phyloP scores from a whole-genome alignment of 2,329 filamentous ascomycete genomes.

The Colletotrichum gloeosporioides region DNA sequence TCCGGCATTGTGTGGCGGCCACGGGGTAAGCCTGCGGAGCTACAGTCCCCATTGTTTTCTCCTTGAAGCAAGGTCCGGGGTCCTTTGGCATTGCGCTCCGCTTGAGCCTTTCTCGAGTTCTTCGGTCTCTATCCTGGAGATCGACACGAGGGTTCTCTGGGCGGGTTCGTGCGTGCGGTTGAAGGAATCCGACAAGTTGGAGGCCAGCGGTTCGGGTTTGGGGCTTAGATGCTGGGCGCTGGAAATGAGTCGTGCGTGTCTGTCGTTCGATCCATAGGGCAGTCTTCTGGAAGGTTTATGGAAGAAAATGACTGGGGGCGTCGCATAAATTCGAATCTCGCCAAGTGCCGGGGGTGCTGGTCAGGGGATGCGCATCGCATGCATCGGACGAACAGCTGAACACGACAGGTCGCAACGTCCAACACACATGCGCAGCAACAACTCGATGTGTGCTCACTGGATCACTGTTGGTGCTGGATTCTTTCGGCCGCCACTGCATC shows the following conservation, averaged over 20 bases:
- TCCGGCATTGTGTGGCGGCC: slow-evolving; percentile 1
- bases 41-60: background rate
- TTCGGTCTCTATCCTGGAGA: background rate
- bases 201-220: background rate
- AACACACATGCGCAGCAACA: background rate
- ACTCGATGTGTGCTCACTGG: background rate
- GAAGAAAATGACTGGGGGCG: background rate
- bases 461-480: background rate
- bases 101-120: background rate
- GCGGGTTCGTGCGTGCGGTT: background rate
- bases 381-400: slow-evolving; percentile 13
- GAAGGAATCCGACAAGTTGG: background rate
- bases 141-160: slow-evolving; percentile 14
- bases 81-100: background rate
- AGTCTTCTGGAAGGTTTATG: slow-evolving; percentile 9
- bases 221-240: slow-evolving; percentile 2
- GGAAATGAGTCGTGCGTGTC: slow-evolving; percentile 2
- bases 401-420: background rate
- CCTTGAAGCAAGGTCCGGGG: slow-evolving; percentile 12
- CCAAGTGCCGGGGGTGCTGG: slow-evolving; percentile 2
- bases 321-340: slow-evolving; percentile 14
- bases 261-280: background rate
- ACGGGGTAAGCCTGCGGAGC: slow-evolving; percentile 8
- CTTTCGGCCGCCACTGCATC: background rate
- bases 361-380: background rate